Evolutionary conservation across 441 rosid genomes (phyloP).

Genomic region (Corymbia citriodora): DNA sequence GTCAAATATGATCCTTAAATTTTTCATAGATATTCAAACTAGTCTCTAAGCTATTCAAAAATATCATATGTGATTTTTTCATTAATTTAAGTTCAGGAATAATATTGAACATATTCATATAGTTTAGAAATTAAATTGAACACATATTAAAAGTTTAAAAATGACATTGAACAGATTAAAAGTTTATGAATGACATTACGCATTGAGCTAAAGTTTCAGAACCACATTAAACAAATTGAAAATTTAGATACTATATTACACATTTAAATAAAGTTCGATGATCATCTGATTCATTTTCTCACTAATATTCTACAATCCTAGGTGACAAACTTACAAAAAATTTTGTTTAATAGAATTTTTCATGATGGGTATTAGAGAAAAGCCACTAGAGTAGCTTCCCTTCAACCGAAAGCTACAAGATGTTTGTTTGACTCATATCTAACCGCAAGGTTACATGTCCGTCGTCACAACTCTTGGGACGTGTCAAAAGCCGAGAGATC

Average conservation of each 20-base stretch:
- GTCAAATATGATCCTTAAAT: fast-evolving
- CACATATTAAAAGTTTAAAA: fast-evolving
- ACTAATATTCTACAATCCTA: not conserved
- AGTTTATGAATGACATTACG: fast-evolving
- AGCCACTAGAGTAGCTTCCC: not conserved
- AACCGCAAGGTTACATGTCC: not conserved
- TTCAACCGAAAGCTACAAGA: not conserved
- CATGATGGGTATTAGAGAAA: not conserved
- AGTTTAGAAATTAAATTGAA: not conserved
- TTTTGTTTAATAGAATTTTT: not conserved
- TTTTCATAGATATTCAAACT: fast-evolving
- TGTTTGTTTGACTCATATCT: not conserved
- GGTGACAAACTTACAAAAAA: not conserved
- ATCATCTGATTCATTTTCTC: not conserved
- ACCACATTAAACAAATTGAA: not conserved
- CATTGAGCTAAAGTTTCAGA: fast-evolving
- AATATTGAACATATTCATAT: not conserved
- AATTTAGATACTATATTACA: not conserved
- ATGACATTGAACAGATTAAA: not conserved
- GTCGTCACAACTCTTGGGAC: not conserved
- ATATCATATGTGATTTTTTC: not conserved
- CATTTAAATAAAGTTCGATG: not conserved
- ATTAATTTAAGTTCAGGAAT: not conserved
- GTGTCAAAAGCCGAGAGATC: not conserved
- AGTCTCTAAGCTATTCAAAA: not conserved